Evolutionary conservation across 331 rosid species (phyloP).

Genomic region (Prunus yedoensis): DNA sequence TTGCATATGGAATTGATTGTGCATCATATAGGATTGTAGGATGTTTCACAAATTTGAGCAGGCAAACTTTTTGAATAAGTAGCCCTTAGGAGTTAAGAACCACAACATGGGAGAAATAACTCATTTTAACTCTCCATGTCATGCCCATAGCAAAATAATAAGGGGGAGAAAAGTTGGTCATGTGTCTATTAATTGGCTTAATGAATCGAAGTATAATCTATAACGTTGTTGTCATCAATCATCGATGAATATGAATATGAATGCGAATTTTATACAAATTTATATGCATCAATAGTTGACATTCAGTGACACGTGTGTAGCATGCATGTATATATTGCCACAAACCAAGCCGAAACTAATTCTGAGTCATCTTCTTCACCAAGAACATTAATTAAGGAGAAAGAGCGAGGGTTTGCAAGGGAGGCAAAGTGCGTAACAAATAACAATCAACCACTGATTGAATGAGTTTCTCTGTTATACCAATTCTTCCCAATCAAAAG

Average conservation of each 20-base stretch:
- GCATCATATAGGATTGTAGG: background rate
- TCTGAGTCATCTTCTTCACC: background rate
- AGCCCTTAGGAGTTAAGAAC: background rate
- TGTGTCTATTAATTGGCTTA: background rate
- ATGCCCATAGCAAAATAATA: constrained; percentile 5
- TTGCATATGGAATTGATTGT: background rate
- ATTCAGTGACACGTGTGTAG: background rate
- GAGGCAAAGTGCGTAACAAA: background rate
- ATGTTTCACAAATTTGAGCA: constrained; percentile 12
- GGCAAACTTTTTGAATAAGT: background rate
- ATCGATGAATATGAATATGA: too few species aligned
- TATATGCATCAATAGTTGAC: background rate
- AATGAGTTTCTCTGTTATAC: background rate
- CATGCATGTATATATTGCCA: background rate
- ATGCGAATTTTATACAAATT: background rate
- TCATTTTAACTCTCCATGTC: constrained; percentile 1
- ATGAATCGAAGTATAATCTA: background rate
- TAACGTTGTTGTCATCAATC: background rate
- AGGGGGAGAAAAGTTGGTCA: background rate
- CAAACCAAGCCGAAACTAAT: background rate
- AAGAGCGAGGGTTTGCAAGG: background rate
- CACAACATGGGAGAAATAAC: background rate
- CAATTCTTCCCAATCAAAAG: background rate
- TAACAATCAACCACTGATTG: constrained; percentile 8
- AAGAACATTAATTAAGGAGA: background rate